These are phyloP conservation scores for Bocquillonia castaneifolia DNA, from an alignment of 441 rosid species.

Conservation along the genomic window DNA sequence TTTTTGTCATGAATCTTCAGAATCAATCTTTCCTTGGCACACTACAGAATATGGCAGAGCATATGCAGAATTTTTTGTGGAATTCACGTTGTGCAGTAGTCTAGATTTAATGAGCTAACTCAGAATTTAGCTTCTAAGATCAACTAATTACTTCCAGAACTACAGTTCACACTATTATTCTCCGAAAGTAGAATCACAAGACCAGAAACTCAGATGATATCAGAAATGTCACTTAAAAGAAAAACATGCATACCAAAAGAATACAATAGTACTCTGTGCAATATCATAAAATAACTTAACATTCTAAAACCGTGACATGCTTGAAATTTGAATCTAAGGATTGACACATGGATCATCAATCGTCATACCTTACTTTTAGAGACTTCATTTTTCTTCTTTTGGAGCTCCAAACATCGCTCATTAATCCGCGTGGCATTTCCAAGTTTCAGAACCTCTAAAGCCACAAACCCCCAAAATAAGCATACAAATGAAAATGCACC, in stretches of 20 bases:
- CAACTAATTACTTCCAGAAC: neutral
- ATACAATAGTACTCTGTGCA: neutral
- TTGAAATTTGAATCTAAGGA: conserved; percentile 5
- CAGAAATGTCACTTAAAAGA: neutral
- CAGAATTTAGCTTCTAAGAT: neutral
- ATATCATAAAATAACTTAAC: neutral
- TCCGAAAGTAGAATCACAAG: neutral
- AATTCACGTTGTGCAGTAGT: neutral
- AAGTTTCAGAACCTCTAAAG: conserved; percentile 69
- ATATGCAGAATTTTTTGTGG: too few relatives aligned
- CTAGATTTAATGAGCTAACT: neutral
- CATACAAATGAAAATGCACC: neutral
- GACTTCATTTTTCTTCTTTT: conserved; percentile 52
- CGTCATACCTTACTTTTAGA: conserved; percentile 63
- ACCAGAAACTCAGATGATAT: neutral
- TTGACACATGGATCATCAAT: conserved; percentile 5
- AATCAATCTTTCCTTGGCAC: too few relatives aligned
- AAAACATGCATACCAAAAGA: neutral
- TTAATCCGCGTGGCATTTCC: conserved; percentile 57
- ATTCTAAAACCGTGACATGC: conserved; percentile 2
- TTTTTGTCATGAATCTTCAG: too few relatives aligned
- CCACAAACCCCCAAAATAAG: conserved; percentile 18
- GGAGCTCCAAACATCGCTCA: conserved; percentile 86
- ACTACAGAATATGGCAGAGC: too few relatives aligned
- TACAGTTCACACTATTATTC: neutral